phyloP scores from a whole-genome alignment of 1,139 yeast species.

The Ogataea hybrid region DNA sequence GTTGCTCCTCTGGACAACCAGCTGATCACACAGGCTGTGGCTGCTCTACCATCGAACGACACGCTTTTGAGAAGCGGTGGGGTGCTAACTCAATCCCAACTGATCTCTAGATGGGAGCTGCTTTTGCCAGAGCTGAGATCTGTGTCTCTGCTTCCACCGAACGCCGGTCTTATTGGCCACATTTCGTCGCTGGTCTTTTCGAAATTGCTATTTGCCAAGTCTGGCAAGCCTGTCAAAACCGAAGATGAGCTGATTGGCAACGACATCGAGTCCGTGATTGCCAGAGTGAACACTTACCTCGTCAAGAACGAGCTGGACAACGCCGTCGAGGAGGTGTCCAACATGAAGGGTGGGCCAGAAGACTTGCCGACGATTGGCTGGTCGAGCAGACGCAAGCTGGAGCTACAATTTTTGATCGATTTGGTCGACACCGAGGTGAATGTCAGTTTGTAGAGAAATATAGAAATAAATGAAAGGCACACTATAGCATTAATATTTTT shows the following conservation, averaged over 20 bases:
- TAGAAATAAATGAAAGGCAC: neutral
- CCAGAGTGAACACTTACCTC: conserved; percentile 78
- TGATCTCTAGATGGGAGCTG: conserved; percentile 68
- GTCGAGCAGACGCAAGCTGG: conserved; percentile 84
- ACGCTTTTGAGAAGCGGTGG: conserved; percentile 41
- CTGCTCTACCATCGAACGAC: conserved; percentile 41
- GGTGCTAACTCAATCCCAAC: conserved; percentile 59
- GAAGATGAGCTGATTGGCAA: conserved; percentile 54
- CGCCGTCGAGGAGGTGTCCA: conserved; percentile 91
- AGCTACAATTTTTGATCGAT: conserved; percentile 75
- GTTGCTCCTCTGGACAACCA: conserved; percentile 29
- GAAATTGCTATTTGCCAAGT: conserved; percentile 62
- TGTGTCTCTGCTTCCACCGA: conserved; percentile 77
- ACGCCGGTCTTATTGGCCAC: conserved; percentile 95
- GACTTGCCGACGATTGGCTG: conserved; percentile 89
- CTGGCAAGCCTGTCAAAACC: conserved; percentile 49
- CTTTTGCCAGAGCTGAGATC: conserved; percentile 85
- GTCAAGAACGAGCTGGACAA: conserved; percentile 74
- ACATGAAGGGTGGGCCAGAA: conserved; percentile 89
- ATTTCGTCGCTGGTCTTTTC: conserved; percentile 77
- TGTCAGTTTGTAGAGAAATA: conserved; percentile 21
- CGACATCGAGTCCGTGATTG: conserved; percentile 86
- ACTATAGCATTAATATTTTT: conserved; percentile 1
- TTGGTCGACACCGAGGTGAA: conserved; percentile 55
- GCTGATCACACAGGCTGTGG: conserved; percentile 29